Base-by-base conservation (phyloP, 2,329 filamentous ascomycete genomes). In the Lasiodiplodia sp. region DNA sequence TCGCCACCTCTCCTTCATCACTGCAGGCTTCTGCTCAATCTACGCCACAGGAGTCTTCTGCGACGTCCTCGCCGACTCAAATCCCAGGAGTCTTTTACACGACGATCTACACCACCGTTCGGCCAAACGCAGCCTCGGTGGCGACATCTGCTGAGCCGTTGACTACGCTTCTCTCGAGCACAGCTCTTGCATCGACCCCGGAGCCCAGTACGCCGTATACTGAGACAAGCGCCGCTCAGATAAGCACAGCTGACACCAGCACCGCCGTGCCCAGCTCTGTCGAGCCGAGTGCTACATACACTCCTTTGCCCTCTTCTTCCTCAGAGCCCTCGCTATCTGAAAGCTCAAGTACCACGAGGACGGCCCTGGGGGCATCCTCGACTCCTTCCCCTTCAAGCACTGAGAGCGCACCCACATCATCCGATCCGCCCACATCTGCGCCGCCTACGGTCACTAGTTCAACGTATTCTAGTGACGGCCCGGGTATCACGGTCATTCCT, bases 101-200 rank as follows among this genome's bases (percentile, higher is more conserved):
- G 34, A 78, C 77, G 3, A 70, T 74, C 23, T 78, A 74, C 69
- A 78, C 77, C 3, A 78, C 76, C 5, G 69, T 77, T 40, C 28
- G 44, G 3, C 60, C 60, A 4, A 31, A 34, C 16, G 44, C 28
- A 21, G 60, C 60, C 10, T 49, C 47, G 14, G 44, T 47, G 40
- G 18, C 65, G 4, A n/a, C 65, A 4, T 37, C 62, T 18, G 31
- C 31, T 12, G 49, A 65, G 12, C 12, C 49, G 2, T 65, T 49
- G 6, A 69, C 71, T 7, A 55, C 66, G 8, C 40, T 44, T 14
- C n/a, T 47, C 7, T 47, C 44, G 6, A 47, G 44, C 52, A 56
- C 52, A 11, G 57, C 52, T 28, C 40, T 53, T 38, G 60, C 64
- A 16, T 56, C 69, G 44, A 53, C 40, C 18, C 16, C 52, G 14